Evolutionary conservation across 139 green algal genomes (phyloP).

Genomic region (Micractinium sp.): DNA sequence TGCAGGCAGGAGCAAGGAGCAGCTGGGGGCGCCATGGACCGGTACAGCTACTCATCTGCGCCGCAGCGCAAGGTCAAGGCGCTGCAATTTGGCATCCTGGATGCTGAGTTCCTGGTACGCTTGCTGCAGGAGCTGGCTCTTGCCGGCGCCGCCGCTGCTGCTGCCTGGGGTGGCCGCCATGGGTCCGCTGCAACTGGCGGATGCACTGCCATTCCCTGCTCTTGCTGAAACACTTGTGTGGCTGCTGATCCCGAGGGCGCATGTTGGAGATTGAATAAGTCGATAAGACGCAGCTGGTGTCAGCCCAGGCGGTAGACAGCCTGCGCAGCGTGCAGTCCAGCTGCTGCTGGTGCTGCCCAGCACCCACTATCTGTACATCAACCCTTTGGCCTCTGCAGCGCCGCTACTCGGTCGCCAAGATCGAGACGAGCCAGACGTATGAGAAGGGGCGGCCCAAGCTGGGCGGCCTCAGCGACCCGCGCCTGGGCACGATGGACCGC

Average conservation of each 20-base stretch:
- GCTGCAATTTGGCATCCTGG: constrained; percentile 95
- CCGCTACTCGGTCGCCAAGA: constrained; percentile 90
- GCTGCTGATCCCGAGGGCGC: background rate
- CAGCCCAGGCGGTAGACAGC: too few relatives aligned
- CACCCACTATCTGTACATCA: background rate
- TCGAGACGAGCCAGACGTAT: constrained; percentile 87
- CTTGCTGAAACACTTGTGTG: too few relatives aligned
- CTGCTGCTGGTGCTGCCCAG: background rate
- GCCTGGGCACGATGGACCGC: constrained; percentile 94
- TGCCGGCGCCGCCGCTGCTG: background rate
- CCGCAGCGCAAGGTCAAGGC: constrained; percentile 74
- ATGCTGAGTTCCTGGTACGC: constrained; percentile 97
- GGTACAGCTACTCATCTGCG: constrained; percentile 43
- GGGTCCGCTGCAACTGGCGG: background rate
- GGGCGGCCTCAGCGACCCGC: constrained; percentile 90
- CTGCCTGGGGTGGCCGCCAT: background rate
- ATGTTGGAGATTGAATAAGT: background rate
- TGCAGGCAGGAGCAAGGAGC: background rate
- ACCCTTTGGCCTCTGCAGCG: constrained; percentile 57
- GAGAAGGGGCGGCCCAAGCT: constrained; percentile 89
- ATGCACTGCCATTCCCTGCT: too few relatives aligned
- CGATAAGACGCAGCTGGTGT: background rate
- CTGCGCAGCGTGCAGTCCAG: background rate
- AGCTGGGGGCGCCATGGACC: constrained; percentile 22
- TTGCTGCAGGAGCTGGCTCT: too few relatives aligned